Evolutionary conservation across 176 grass and related monocot genomes (phyloP), one percentile per base, ranked within the genome.

Genomic region (Pontederia paniculata): DNA sequence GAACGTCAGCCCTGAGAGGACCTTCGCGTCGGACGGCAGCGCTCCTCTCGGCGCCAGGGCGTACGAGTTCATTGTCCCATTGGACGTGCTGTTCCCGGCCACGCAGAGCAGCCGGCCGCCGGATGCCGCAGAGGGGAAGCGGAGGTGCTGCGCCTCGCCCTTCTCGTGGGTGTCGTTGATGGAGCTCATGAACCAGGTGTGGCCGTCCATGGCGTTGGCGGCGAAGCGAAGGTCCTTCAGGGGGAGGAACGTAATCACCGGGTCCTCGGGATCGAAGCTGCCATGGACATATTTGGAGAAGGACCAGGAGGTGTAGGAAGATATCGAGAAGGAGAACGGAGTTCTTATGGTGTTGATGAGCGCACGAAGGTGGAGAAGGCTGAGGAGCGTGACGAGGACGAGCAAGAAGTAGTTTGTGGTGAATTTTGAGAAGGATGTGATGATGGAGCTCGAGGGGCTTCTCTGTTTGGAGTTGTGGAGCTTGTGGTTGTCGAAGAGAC

Each of bases 151-250:
- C 9, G 73, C 45, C 16, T 86, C 78, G 9, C 55, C 77, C 5
- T 52, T 62, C 20, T 86, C 72, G 44, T 62, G 48, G n/a, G 79
- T 86, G 52, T 86, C 78, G 12, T 83, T 77, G 8, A 93, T 8
- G 17, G 69, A 68, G 66, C 82, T 93, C 70, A 93, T 83, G 73
- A 83, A 93, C 82, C 82, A 86, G 0, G 74, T 77, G 11, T 77
- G 18, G 0, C 59, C 70, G 0, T 52, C 17, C 74, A 55, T 42
- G 0, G 60, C 52, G 12, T 60, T 9, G 17, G 55, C 45, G 11
- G 53, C 22, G 12, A 75, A 71, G 14, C 66, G 56, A 1, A 73
- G 23, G 68, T 94, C 83, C 55, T 73, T 94, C 20, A 94, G 57
- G 1, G 76, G 83, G 46, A 77, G 63, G 76, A 93, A 86, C 17